Evolutionary conservation across 129 eudicot species (phyloP).

Genomic region (Helianthus tuberosus): DNA sequence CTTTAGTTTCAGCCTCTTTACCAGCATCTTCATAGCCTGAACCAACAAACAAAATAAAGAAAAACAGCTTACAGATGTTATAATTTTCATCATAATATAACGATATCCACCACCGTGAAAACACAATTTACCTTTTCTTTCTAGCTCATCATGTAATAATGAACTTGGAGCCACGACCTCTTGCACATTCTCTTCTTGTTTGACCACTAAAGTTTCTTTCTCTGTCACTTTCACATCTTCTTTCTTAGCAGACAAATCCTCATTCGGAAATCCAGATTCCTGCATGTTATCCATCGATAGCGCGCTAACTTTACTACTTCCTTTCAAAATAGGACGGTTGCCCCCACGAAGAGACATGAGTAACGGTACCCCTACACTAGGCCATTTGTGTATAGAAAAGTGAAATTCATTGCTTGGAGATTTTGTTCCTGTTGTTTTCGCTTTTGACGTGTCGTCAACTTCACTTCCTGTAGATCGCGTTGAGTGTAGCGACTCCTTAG

Average conservation of each 20-base stretch:
- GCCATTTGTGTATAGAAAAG: constrained; percentile 95
- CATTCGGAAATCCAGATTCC: constrained; percentile 23
- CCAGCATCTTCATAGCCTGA: constrained; percentile 42
- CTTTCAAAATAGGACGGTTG: constrained; percentile 39
- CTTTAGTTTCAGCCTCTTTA: constrained; percentile 34
- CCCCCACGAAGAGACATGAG: constrained; percentile 49
- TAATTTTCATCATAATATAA: constrained; percentile 1
- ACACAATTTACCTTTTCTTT: constrained; percentile 49
- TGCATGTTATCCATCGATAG: constrained; percentile 27
- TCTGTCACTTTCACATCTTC: constrained; percentile 35
- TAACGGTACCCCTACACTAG: constrained; percentile 63
- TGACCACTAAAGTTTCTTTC: constrained; percentile 31
- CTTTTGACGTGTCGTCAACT: constrained; percentile 27
- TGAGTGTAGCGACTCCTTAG: constrained; percentile 22
- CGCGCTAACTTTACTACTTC: constrained; percentile 38
- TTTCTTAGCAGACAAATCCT: constrained; percentile 18
- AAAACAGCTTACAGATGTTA: constrained; percentile 1
- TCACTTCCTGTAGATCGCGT: constrained; percentile 33
- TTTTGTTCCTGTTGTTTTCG: constrained; percentile 27
- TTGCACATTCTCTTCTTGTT: constrained; percentile 21
- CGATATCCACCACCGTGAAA: background rate
- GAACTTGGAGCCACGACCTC: constrained; percentile 41
- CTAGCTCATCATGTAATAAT: constrained; percentile 32
- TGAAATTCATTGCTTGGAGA: constrained; percentile 57
- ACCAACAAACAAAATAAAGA: constrained; percentile 1